Percentiles rank a stretch among this genome's conserved stretches.
phyloP scores from a whole-genome alignment of 75 land plant genomes.

The Pseudotsuga menziesii region DNA sequence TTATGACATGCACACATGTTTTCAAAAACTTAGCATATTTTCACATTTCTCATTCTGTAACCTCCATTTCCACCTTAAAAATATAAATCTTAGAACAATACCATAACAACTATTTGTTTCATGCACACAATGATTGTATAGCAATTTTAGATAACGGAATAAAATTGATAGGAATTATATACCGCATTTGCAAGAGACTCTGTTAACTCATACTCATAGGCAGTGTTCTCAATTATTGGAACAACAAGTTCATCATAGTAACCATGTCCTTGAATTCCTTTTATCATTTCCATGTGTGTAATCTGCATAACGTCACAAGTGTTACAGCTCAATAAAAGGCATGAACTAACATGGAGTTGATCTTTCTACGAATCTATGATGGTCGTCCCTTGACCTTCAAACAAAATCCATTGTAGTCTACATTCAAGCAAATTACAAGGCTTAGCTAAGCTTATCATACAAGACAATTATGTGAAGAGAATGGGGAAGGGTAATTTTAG shows the following conservation, averaged over 20 bases:
- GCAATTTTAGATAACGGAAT: not conserved
- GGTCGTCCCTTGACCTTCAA: not conserved
- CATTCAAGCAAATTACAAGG: not conserved
- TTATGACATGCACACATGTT: not conserved
- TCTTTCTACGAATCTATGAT: not conserved
- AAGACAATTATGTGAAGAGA: not conserved
- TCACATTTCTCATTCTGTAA: not conserved
- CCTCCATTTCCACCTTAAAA: not conserved
- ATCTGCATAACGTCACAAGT: constrained; percentile 44
- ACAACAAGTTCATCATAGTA: constrained; percentile 98
- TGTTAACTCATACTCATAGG: constrained; percentile 91
- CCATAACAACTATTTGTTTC: not conserved
- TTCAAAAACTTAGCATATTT: not conserved
- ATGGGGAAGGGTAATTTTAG: not conserved
- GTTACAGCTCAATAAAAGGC: constrained; percentile 6
- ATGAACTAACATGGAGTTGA: not conserved
- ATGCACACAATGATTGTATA: not conserved
- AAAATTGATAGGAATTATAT: constrained; percentile 1
- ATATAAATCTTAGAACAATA: not conserved
- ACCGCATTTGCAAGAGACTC: constrained; percentile 94
- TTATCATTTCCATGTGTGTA: constrained; percentile 99
- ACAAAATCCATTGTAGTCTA: not conserved
- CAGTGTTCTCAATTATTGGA: constrained; percentile 97
- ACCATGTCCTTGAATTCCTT: constrained; percentile 98
- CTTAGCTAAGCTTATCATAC: not conserved